Base-by-base conservation (phyloP, 805 yeast species). In the Myxozyma sirexii region DNA sequence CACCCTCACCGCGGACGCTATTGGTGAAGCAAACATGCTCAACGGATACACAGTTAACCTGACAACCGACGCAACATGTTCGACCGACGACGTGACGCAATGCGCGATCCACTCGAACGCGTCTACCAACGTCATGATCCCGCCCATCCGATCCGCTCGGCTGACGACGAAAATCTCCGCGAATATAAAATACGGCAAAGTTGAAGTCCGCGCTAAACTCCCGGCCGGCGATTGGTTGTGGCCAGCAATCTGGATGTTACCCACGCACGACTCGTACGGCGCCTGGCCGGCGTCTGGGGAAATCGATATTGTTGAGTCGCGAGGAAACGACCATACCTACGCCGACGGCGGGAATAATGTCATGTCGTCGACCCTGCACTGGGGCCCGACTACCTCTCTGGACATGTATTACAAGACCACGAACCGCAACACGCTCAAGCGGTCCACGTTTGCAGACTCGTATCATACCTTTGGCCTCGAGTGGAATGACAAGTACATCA, bases 181-280 rank as follows among this genome's bases (percentile, higher is more conserved):
- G 8, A 37, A 26, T 23, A 48, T 61, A 48, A 49, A 35, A 43
- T 57, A 57, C 46, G 65, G 65, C 17, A 54, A 54, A 37, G 59
- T 61, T 31, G 65, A 61, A 27, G 62, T 61, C 19, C 39, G 50
- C 23, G 65, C 65, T 8, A 35, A 44, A 31, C 33, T 61, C 44
- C 62, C 65, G 13, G 35, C 23, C 17, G 65, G 65, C 13, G 65
- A 61, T 52, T 61, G 65, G 65, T 7, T 61, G 17, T 61, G 65
- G 65, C 65, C 65, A 7, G 65, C 65, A 5, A 57, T 61, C 37
- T 61, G 65, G 65, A 61, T 61, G 65, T 42, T 61, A 47, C 65
- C 65, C 26, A 44, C 37, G 1, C 35, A 61, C 33, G 39, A 26
- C 23, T 54, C 46, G 26, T 61, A 61, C 35, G 65, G 65, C 23